A percentile compares a stretch with the other conserved stretches of the same genome.
phyloP scores from a whole-genome alignment of 1,284 basidiomycete genomes.

The Hemileccinum hortonii region DNA sequence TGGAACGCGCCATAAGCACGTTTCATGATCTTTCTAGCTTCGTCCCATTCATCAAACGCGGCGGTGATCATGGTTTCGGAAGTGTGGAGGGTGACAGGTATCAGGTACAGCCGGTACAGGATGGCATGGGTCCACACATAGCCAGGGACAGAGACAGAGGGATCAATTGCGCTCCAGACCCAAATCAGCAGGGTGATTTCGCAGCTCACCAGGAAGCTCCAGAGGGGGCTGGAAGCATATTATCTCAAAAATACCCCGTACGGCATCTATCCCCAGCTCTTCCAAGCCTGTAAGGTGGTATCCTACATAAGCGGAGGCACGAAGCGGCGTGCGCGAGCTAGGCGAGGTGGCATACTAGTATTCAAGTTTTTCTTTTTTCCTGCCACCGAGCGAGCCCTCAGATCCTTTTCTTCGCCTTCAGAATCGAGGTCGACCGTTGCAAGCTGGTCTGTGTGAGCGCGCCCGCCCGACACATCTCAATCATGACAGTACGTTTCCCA shows the following conservation, averaged over 20 bases:
- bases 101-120: conserved; percentile 15
- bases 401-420: conserved; percentile 51
- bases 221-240: too few relatives aligned
- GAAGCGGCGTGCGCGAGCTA: too few relatives aligned
- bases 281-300: conserved; percentile 59
- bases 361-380: too few relatives aligned
- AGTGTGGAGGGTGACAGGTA: conserved; percentile 24
- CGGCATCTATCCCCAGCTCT: conserved; percentile 84
- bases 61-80: conserved; percentile 20
- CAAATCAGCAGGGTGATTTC: conserved; percentile 26
- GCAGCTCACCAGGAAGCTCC: conserved; percentile 1
- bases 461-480: too few relatives aligned
- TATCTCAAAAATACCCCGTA: conserved; percentile 87
- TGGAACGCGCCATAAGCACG: background rate
- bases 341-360: too few relatives aligned
- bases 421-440: conserved; percentile 25
- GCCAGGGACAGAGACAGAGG: conserved; percentile 19
- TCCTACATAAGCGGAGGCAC: too few relatives aligned
- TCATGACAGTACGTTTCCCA: too few relatives aligned
- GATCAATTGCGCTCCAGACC: conserved; percentile 36
- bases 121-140: background rate
- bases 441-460: conserved; percentile 54
- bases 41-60: conserved; percentile 27
- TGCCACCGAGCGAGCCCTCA: too few relatives aligned
- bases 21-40: conserved; percentile 7